Conservation (phyloP, 345 rosid species). For the Eutrema heterophyllum region DNA sequence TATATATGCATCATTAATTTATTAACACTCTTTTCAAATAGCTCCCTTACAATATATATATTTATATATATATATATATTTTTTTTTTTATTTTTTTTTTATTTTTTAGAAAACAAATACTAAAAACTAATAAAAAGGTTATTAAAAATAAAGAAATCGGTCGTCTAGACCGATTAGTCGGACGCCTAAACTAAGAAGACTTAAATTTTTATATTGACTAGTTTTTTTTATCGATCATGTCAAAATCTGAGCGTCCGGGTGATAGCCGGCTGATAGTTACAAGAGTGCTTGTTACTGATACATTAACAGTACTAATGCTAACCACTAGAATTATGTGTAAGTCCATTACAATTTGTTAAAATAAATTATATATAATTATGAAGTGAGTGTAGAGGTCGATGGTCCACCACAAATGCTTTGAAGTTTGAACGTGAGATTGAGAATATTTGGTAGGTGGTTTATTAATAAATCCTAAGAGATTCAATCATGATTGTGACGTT, state of each 20-base stretch:
- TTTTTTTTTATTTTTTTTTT: too few relatives aligned
- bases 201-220: too few relatives aligned
- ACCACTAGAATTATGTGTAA: neutral
- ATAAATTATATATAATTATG: neutral
- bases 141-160: neutral
- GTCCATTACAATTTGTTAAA: neutral
- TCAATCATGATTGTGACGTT: slow-evolving; percentile 20
- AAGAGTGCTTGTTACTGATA: neutral
- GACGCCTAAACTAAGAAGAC: too few relatives aligned
- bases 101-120: too few relatives aligned
- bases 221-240: neutral
- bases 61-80: too few relatives aligned
- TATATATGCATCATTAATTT: too few relatives aligned
- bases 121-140: too few relatives aligned
- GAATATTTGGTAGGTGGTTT: slow-evolving; percentile 21
- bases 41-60: too few relatives aligned
- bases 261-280: neutral
- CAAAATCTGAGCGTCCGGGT: neutral
- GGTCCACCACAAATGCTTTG: slow-evolving; percentile 18
- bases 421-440: slow-evolving; percentile 11
- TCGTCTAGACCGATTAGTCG: neutral
- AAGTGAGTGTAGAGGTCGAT: slow-evolving; percentile 3
- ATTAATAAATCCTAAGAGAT: slow-evolving; percentile 8
- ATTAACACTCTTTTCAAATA: too few relatives aligned
- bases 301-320: neutral